Evolutionary conservation across 2,329 filamentous ascomycete species (phyloP), one percentile per base, ranked within the genome.

Genomic region (Fusarium palustre): DNA sequence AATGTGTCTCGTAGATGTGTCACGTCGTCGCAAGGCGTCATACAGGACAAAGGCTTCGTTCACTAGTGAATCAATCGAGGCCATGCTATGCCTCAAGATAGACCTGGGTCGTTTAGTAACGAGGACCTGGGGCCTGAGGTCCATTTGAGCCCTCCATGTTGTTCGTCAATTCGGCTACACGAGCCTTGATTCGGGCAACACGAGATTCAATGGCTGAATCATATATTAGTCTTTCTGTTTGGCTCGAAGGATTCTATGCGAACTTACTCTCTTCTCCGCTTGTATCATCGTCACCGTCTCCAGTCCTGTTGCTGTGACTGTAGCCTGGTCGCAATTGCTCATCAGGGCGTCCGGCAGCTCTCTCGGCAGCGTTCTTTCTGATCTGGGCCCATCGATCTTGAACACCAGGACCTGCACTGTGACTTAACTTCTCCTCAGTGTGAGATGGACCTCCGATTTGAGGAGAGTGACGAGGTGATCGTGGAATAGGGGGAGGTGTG

Each of bases 171-270:
- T 97, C 94, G 54, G 96, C 96, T 61, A 99, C 96, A 66, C 96
- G 91, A 64, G 96, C 96, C 83, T 97, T 98, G 86, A 99, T 99
- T 68, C 96, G 92, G 49, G 96, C 96, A 63, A 98, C 96, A 71
- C 96, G 92, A 49, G 94, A 94, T 80, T 99, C 96, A 75, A 98
- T 98, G 36, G 94, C 93, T 97, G n/a, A 55, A 25, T 15, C 42
- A 43, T 50, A 3, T 33, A 65, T 80, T 46, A 79, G 77, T 54
- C 15, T 50, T 28, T 16, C 20, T 25, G 16, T n/a, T 20, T 24
- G 3, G 8, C 9, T 20, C 36, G 7, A 24, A 34, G n/a, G 34
- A 28, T 25, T 36, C 30, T n/a, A 5, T 22, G 2, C 31, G 4
- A 20, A 90, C 92, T 87, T 84, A 93, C 92, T 96, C 85, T 97